Evolutionary conservation across 2,329 filamentous ascomycete species (phyloP), one percentile per base, ranked within the genome.

Genomic region (Aspergillus sp.): DNA sequence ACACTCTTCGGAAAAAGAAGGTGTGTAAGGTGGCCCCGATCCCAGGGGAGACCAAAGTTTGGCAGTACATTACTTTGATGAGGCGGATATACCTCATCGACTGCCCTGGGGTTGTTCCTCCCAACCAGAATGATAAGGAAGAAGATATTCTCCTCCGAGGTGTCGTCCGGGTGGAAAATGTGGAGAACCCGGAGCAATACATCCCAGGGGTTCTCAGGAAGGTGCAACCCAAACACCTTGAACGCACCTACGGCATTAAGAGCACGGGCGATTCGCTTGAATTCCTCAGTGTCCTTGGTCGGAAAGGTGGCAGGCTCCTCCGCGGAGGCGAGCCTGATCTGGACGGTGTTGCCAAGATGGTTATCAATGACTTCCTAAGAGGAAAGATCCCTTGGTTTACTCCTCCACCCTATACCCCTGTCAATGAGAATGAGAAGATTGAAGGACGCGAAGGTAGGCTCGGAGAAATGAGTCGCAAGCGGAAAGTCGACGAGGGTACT

Each of bases 381-480:
- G 91, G 91, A 35, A 95, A 89, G 63, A 84, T 96, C 15, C 91
- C 91, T 1, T 98, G 93, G 91, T 98, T 86, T 53, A 91, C 84
- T 0, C 78, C 86, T 6, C 80, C 86, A 7, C 86, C 88, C 2
- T 63, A 70, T 10, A 53, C 60, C 29, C 67, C 64, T 7, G 66
- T 66, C 5, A 71, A 74, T 19, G 67, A 63, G 10, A 62, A 63
- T 8, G 64, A 56, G 27, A 65, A 64, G 24, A 63, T 80, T n/a
- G 75, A 79, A 40, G 83, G 84, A 4, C 75, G 86, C 29, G 74
- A 82, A 39, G 86, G 86, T 8, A 74, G 77, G 45, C 67, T 93
- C 0, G 88, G 88, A 12, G 86, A 95, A 61, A 94, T 93, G 79
- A 64, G 66, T 37, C 76, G 75, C 26, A 80, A 78, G 61, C 84